These are phyloP conservation scores for Orbilia javanica DNA, from an alignment of 2,329 filamentous ascomycete species.

Conservation along the genomic window DNA sequence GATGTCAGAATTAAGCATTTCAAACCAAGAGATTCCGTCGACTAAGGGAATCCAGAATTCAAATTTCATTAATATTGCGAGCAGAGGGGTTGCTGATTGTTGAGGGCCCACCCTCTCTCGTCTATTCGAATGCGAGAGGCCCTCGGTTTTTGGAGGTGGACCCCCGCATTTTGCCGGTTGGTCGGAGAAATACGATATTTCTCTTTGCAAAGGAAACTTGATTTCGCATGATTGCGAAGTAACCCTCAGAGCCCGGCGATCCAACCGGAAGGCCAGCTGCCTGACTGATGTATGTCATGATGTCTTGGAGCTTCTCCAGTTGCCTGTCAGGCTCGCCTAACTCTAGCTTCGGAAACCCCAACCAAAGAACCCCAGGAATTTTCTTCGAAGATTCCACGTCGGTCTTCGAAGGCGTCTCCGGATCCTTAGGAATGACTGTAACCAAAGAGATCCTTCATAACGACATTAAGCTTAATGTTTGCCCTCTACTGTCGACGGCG, in stretches of 20 bases:
- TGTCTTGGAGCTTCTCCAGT: slow-evolving; percentile 46
- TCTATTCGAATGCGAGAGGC: slow-evolving; percentile 2
- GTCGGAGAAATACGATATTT: slow-evolving; percentile 36
- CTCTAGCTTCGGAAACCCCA: slow-evolving; percentile 39
- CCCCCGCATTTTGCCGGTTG: slow-evolving; percentile 57
- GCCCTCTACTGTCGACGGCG: slow-evolving; percentile 39
- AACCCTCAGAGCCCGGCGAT: slow-evolving; percentile 34
- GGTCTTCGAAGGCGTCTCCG: slow-evolving; percentile 19
- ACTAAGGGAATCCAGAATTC: slow-evolving; percentile 39
- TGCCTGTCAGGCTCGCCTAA: slow-evolving; percentile 45
- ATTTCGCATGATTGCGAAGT: slow-evolving; percentile 37
- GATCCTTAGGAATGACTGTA: slow-evolving; percentile 45
- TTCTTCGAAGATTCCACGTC: slow-evolving; percentile 30
- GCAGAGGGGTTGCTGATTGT: slow-evolving; percentile 25
- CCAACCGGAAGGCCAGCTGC: slow-evolving; percentile 36
- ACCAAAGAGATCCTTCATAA: slow-evolving; percentile 43
- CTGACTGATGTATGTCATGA: slow-evolving; percentile 50
- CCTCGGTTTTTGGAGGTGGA: slow-evolving; percentile 29
- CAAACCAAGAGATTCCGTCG: slow-evolving; percentile 29
- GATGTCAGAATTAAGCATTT: slow-evolving; percentile 44
- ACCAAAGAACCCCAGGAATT: slow-evolving; percentile 33
- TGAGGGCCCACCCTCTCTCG: slow-evolving; percentile 26
- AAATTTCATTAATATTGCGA: slow-evolving; percentile 27
- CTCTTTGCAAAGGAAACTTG: slow-evolving; percentile 52
- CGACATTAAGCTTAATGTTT: slow-evolving; percentile 35